Base-by-base conservation (phyloP, 805 yeast species). In the Lachancea nothofagi region DNA sequence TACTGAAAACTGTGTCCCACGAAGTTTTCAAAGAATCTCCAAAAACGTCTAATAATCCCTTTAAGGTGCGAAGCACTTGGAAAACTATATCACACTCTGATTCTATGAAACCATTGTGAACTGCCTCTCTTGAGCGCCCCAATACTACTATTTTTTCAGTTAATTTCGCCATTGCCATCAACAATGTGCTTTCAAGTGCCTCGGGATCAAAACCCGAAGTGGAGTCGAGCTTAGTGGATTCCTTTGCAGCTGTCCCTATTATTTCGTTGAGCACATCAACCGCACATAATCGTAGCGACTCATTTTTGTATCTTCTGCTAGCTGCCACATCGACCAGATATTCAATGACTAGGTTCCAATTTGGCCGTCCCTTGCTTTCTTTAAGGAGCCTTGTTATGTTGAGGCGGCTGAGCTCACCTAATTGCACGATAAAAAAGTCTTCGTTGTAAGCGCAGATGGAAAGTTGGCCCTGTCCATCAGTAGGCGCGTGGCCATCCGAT, bases 1-100 rank as follows among this genome's bases (percentile, higher is more conserved):
- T 80, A 15, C 70, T 63, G 46, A 90, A 78, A 1, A 88, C 82
- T 2, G 70, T 61, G 26, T 74, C 72, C 97, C 97, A 90, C 0
- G 83, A 79, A n/a, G 70, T 58, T 31, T 67, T 65, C 36, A 80
- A 67, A 5, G 69, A 62, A 25, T 72, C 70, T 1, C 95, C 97
- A 54, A 77, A 83, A 49, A 82, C 78, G 51, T 88, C 94, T 23
- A 90, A 69, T n/a, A 89, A 67, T 22, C 71, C 77, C 53, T 79
- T 82, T 37, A 90, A 58, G 0, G 86, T 80, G 21, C 76, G 72
- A 29, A 89, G 64, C 0, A 75, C 61, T 21, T 72, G 72, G 13
- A 83, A 69, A 44, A 81, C 77, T 44, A 87, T 75, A 38, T 83
- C 89, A 2, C 79, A 72, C 48, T 82, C 87, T 23, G 78, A 73